A percentile compares a stretch with the other conserved stretches of the same genome.
Conservation (phyloP, 305 asterid genomes). For the Fraxinus latifolia region DNA sequence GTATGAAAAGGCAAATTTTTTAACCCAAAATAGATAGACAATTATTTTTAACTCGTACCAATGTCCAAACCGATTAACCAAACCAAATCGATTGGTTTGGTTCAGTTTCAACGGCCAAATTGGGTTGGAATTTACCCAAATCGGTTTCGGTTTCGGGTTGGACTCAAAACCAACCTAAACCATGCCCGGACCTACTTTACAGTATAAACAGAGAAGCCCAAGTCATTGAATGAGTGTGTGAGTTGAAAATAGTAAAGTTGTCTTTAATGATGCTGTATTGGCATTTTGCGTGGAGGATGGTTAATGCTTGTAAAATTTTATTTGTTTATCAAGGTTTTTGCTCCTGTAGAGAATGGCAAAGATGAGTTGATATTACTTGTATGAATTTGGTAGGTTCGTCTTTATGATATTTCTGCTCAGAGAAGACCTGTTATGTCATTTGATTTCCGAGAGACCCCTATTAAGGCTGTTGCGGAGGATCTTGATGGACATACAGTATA, state of each 20-base stretch:
- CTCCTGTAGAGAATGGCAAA: slow-evolving; percentile 11
- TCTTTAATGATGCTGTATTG: neutral
- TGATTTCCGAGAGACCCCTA: slow-evolving; percentile 83
- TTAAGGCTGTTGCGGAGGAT: slow-evolving; percentile 76
- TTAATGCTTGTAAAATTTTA: neutral
- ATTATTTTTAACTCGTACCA: neutral
- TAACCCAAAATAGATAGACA: neutral
- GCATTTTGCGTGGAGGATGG: neutral
- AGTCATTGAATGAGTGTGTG: neutral
- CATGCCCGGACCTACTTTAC: neutral
- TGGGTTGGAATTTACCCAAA: neutral
- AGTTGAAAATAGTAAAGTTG: neutral
- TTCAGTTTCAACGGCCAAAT: neutral
- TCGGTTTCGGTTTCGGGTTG: neutral
- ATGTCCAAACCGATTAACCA: neutral
- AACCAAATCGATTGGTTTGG: neutral
- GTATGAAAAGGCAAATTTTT: neutral
- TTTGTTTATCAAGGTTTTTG: neutral
- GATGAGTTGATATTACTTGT: slow-evolving; percentile 1
- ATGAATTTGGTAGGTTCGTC: slow-evolving; percentile 60
- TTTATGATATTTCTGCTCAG: slow-evolving; percentile 89
- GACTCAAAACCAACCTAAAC: neutral
- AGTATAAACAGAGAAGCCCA: neutral
- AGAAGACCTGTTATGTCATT: slow-evolving; percentile 83
- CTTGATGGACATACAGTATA: slow-evolving; percentile 72